Conservation (phyloP, 176 grass and related monocot genomes). For the Oropetium thomaeum region DNA sequence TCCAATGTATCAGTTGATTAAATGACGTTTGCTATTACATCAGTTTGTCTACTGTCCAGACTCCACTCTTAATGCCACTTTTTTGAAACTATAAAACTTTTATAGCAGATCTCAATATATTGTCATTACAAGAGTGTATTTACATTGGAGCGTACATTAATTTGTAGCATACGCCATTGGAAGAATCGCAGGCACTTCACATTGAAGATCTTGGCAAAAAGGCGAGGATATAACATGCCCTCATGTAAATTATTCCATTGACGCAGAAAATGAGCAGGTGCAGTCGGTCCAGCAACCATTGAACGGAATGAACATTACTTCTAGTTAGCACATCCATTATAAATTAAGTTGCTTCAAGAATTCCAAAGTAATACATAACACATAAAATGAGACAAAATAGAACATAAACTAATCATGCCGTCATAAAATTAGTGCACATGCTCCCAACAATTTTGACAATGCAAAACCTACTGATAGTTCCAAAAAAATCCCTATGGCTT, state of each 20-base stretch:
- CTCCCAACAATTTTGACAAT: background rate
- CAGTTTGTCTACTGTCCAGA: no score
- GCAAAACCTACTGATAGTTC: background rate
- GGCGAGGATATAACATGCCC: background rate
- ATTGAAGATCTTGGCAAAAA: background rate
- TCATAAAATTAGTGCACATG: background rate
- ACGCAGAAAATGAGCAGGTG: background rate
- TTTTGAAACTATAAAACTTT: background rate
- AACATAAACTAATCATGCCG: background rate
- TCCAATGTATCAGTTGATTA: no score
- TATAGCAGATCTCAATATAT: background rate
- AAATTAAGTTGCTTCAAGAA: constrained; percentile 24
- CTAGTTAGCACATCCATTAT: constrained; percentile 5
- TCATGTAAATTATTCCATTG: background rate
- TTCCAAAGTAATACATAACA: background rate
- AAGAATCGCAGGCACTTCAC: background rate
- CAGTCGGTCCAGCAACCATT: background rate
- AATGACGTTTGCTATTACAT: no score
- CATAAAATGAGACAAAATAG: background rate
- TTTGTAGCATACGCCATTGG: background rate
- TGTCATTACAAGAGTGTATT: background rate
- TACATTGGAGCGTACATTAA: background rate
- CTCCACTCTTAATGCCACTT: background rate
- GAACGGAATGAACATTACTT: background rate
- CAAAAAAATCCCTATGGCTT: no score